A percentile compares a stretch with the other conserved stretches of the same genome.
Evolutionary conservation across 495 filamentous ascomycete species (phyloP).

Genomic region (Coniosporium apollinis): DNA sequence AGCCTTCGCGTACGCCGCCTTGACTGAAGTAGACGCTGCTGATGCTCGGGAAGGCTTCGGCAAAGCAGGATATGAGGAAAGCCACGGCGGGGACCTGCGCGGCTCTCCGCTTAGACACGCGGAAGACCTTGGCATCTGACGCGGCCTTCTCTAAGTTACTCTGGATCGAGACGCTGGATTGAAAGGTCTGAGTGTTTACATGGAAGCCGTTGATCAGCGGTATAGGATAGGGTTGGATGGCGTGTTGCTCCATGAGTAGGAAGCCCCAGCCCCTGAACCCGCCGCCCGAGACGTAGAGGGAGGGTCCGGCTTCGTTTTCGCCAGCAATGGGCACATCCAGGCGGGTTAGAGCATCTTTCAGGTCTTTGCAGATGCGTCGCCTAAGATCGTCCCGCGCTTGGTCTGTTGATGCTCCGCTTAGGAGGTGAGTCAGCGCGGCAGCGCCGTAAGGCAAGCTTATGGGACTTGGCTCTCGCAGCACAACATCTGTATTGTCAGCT

Average conservation of each 20-base stretch:
- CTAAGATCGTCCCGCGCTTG: slow-evolving; percentile 32
- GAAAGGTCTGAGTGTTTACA: slow-evolving; percentile 43
- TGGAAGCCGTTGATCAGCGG: slow-evolving; percentile 71
- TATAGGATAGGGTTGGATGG: slow-evolving; percentile 61
- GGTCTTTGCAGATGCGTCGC: slow-evolving; percentile 37
- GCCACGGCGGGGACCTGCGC: slow-evolving; percentile 72
- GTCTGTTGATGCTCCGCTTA: slow-evolving; percentile 25
- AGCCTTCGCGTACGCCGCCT: slow-evolving; percentile 73
- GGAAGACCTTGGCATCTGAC: slow-evolving; percentile 39
- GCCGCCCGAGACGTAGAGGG: slow-evolving; percentile 74
- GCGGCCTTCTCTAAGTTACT: too few species aligned
- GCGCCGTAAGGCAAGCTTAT: slow-evolving; percentile 70
- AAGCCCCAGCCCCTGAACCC: slow-evolving; percentile 87
- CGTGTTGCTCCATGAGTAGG: slow-evolving; percentile 52
- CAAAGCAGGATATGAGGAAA: slow-evolving; percentile 55
- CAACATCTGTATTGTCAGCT: slow-evolving; percentile 33
- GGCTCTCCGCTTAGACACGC: slow-evolving; percentile 67
- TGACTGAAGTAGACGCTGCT: slow-evolving; percentile 65
- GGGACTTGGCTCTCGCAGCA: slow-evolving; percentile 30
- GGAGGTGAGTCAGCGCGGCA: slow-evolving; percentile 52
- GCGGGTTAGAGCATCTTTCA: slow-evolving; percentile 42
- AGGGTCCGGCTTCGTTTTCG: slow-evolving; percentile 37
- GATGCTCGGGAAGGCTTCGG: slow-evolving; percentile 51
- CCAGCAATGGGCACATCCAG: slow-evolving; percentile 36
- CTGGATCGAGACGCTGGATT: slow-evolving; percentile 40